Conservation (phyloP, 2,329 filamentous ascomycete genomes). For the Fonsecaea nubica region DNA sequence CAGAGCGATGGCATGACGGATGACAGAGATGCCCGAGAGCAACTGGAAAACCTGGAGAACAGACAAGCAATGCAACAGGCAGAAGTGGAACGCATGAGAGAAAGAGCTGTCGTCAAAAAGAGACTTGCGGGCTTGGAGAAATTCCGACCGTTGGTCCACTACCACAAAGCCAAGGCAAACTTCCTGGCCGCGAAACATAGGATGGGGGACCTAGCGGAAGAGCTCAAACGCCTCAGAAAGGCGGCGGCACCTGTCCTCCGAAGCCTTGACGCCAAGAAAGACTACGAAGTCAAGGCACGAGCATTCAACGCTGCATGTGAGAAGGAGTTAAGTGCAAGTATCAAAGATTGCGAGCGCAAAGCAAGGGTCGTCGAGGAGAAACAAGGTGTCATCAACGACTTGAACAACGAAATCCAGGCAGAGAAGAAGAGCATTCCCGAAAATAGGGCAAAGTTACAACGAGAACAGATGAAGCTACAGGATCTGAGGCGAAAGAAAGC, state of each 20-base stretch:
- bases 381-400: constrained; percentile 47
- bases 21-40: constrained; percentile 65
- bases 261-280: constrained; percentile 72
- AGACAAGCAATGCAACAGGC: constrained; percentile 76
- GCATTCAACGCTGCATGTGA: constrained; percentile 57
- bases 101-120: constrained; percentile 72
- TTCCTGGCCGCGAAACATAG: constrained; percentile 61
- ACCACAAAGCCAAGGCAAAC: constrained; percentile 61
- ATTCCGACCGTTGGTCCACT: constrained; percentile 70
- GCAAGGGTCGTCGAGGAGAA: constrained; percentile 52
- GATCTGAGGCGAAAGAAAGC: constrained; percentile 68
- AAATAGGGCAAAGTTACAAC: constrained; percentile 60
- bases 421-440: constrained; percentile 58
- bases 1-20: constrained; percentile 70
- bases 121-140: constrained; percentile 70
- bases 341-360: constrained; percentile 37
- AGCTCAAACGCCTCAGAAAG: constrained; percentile 66
- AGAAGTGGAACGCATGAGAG: constrained; percentile 81
- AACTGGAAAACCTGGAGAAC: constrained; percentile 70
- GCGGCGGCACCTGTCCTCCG: constrained; percentile 71
- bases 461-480: constrained; percentile 64
- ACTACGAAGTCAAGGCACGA: constrained; percentile 61
- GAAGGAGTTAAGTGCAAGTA: constrained; percentile 57
- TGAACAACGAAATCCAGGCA: constrained; percentile 54
- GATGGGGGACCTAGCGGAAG: constrained; percentile 61